A percentile compares a stretch with the other conserved stretches of the same genome.
Evolutionary conservation across 2,329 filamentous ascomycete genomes (phyloP).

Genomic region (Phyllosticta citrichinensis): DNA sequence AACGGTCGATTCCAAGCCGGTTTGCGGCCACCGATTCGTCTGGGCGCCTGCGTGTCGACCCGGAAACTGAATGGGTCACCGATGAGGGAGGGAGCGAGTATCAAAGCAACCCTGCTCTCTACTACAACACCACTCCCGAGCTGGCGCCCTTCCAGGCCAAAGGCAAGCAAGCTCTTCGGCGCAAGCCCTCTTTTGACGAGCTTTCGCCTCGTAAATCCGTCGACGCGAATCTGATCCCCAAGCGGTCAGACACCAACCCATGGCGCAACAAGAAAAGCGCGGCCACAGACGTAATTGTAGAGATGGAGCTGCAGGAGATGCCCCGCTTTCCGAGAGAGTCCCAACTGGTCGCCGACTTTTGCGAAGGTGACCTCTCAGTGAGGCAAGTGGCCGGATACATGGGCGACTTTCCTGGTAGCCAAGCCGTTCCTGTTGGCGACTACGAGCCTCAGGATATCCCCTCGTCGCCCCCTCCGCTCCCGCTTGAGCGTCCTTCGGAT

Average conservation of each 20-base stretch:
- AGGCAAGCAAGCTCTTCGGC: not conserved
- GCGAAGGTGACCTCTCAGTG: not conserved
- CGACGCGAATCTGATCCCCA: conserved; percentile 18
- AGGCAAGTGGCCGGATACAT: too few relatives aligned
- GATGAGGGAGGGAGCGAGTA: conserved; percentile 14
- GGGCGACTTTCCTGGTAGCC: not conserved
- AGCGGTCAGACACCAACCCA: conserved; percentile 1
- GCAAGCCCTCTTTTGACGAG: not conserved
- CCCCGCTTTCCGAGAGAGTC: conserved; percentile 1
- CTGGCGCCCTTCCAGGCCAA: not conserved
- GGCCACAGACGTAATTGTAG: conserved; percentile 12
- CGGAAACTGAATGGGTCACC: conserved; percentile 27
- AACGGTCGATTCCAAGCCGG: not conserved
- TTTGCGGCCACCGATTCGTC: not conserved
- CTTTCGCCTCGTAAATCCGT: not conserved
- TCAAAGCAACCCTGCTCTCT: not conserved
- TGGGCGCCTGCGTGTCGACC: not conserved
- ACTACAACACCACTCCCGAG: not conserved
- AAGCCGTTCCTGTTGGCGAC: not conserved
- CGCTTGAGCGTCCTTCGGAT: too few relatives aligned
- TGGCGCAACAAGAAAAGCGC: not conserved
- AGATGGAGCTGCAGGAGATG: not conserved
- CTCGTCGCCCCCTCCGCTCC: too few relatives aligned
- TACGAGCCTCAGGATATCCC: too few relatives aligned
- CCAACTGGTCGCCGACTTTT: not conserved